A percentile compares a stretch with the other conserved stretches of the same genome.
phyloP scores from a whole-genome alignment of 2,329 filamentous ascomycete genomes.

The Aspergillus pseudotamarii region DNA sequence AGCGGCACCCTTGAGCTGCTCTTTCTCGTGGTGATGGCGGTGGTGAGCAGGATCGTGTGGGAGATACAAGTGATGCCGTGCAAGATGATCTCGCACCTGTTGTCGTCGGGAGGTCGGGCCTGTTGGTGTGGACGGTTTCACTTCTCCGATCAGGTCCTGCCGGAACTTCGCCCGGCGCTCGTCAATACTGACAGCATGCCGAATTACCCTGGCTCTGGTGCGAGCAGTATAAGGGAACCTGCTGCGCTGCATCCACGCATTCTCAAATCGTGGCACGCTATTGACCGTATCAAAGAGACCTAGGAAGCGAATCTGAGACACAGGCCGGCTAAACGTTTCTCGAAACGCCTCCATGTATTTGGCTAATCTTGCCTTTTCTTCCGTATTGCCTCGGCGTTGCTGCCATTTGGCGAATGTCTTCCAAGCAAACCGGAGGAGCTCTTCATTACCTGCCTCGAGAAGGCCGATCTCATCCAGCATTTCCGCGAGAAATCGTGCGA shows the following conservation, averaged over 20 bases:
- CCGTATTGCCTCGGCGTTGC: constrained; percentile 29
- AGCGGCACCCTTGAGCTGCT: too few relatives aligned
- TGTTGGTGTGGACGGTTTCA: constrained; percentile 33
- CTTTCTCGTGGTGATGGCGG: neutral
- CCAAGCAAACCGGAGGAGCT: constrained; percentile 83
- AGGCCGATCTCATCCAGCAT: constrained; percentile 85
- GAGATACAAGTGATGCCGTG: neutral
- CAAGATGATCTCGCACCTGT: neutral
- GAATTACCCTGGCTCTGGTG: constrained; percentile 57
- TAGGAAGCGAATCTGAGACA: constrained; percentile 72
- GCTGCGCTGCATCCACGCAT: constrained; percentile 70
- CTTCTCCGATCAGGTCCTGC: constrained; percentile 57
- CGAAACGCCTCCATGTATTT: constrained; percentile 76
- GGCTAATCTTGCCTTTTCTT: constrained; percentile 58
- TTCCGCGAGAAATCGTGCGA: constrained; percentile 75
- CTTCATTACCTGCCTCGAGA: constrained; percentile 79
- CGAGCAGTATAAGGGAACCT: constrained; percentile 67
- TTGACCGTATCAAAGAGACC: constrained; percentile 83
- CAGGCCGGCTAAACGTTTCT: constrained; percentile 76
- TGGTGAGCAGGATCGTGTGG: neutral
- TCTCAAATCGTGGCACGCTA: constrained; percentile 76
- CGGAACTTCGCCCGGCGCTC: constrained; percentile 62
- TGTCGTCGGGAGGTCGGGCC: constrained; percentile 12
- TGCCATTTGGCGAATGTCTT: constrained; percentile 53
- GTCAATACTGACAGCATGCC: constrained; percentile 61